Percentiles rank a stretch among this genome's conserved stretches.
Conservation (phyloP, 2,329 filamentous ascomycete genomes). For the Aspergillus floridensis region DNA sequence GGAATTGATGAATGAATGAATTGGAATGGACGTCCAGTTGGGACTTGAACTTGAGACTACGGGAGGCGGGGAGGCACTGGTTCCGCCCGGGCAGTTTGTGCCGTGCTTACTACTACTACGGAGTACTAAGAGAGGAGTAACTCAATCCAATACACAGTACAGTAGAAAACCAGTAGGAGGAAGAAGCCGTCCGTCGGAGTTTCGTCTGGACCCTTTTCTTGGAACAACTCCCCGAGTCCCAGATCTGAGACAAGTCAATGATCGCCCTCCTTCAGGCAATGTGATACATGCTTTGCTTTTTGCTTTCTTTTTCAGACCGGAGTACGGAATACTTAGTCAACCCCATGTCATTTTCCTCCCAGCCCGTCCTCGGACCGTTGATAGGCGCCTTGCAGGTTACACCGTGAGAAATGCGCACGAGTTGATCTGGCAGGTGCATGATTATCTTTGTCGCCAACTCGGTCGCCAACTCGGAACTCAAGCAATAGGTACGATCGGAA, state of each 20-base stretch:
- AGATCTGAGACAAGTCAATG: neutral
- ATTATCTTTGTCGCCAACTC: slow-evolving; percentile 10
- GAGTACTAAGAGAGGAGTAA: neutral
- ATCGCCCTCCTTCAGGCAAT: neutral
- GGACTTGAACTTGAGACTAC: slow-evolving; percentile 14
- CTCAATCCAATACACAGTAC: no score
- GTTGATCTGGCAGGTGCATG: slow-evolving; percentile 18
- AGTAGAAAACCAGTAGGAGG: no score
- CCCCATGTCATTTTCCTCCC: neutral
- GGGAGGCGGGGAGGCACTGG: slow-evolving; percentile 37
- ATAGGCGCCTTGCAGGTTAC: slow-evolving; percentile 19
- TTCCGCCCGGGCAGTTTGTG: slow-evolving; percentile 19
- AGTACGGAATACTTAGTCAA: neutral
- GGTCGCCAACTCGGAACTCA: neutral
- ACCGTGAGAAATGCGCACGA: slow-evolving; percentile 18
- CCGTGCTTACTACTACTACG: neutral
- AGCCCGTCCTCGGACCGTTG: neutral
- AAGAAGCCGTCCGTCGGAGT: neutral
- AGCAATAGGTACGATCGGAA: neutral
- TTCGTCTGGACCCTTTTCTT: slow-evolving; percentile 1
- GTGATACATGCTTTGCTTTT: neutral
- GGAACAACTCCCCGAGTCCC: neutral
- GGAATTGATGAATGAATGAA: slow-evolving; percentile 23
- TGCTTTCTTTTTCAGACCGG: neutral
- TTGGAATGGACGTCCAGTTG: slow-evolving; percentile 16